A percentile compares a stretch with the other conserved stretches of the same genome.
Evolutionary conservation across 1,284 basidiomycete species (phyloP).

Genomic region (Tetrapyrgos nigripes): DNA sequence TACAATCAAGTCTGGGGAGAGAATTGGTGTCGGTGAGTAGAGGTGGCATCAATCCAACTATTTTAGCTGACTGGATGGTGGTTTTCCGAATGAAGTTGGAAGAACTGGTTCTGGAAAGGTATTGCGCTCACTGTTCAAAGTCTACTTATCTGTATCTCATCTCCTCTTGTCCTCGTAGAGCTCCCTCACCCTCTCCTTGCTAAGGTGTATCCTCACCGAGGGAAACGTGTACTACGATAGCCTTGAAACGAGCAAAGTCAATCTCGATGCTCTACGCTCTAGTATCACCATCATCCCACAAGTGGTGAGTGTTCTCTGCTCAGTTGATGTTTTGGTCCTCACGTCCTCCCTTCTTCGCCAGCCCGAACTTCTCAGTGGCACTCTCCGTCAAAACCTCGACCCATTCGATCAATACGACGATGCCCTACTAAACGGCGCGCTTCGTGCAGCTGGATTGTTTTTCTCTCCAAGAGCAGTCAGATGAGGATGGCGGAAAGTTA

Average conservation of each 20-base stretch:
- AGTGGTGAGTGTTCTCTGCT: constrained; percentile 44
- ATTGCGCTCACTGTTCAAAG: constrained; percentile 44
- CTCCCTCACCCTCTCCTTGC: constrained; percentile 55
- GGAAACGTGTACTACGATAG: constrained; percentile 64
- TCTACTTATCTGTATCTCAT: constrained; percentile 35
- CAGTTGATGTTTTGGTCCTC: background rate
- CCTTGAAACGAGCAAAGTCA: constrained; percentile 52
- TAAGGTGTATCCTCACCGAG: constrained; percentile 64
- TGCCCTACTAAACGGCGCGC: constrained; percentile 58
- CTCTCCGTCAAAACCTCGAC: constrained; percentile 65
- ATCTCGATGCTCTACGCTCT: constrained; percentile 68
- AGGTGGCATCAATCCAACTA: background rate
- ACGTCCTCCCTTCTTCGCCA: constrained; percentile 35
- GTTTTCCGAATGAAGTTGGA: constrained; percentile 58
- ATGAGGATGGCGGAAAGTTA: constrained; percentile 56
- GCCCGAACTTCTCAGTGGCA: constrained; percentile 72
- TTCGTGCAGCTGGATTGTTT: constrained; percentile 62
- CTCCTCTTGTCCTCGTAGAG: constrained; percentile 36
- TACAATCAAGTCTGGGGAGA: constrained; percentile 62
- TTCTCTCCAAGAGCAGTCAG: constrained; percentile 51
- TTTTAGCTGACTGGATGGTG: background rate
- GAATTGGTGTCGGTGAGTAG: constrained; percentile 61
- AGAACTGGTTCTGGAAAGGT: constrained; percentile 81
- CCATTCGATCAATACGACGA: constrained; percentile 82
- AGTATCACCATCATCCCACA: constrained; percentile 71